These are phyloP conservation scores for Nakazawaea molendinolei DNA, from an alignment of 805 yeast genomes.

Conservation along the genomic window DNA sequence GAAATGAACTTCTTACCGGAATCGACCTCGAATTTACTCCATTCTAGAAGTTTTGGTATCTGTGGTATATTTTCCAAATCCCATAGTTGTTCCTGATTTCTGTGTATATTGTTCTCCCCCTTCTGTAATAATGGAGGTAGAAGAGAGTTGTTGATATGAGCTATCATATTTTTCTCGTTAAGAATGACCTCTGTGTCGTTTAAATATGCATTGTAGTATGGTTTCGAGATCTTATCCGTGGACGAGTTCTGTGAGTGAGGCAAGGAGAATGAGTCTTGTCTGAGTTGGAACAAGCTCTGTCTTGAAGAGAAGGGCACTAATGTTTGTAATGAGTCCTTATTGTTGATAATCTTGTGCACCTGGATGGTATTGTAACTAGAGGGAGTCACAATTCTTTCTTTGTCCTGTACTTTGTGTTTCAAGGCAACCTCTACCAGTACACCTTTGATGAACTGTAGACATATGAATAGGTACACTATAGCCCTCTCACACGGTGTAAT, in stretches of 20 bases:
- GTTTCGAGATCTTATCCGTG: no score
- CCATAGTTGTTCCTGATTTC: not conserved
- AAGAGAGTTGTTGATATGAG: slow-evolving; percentile 8
- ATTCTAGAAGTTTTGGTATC: not conserved
- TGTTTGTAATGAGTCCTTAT: slow-evolving; percentile 12
- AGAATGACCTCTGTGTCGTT: slow-evolving; percentile 1
- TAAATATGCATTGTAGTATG: no score
- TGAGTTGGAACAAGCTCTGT: slow-evolving; percentile 5
- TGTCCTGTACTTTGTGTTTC: not conserved
- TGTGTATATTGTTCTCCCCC: slow-evolving; percentile 11
- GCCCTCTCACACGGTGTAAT: not conserved
- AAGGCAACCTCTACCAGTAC: not conserved
- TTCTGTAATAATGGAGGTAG: slow-evolving; percentile 12
- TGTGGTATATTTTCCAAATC: not conserved
- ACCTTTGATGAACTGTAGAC: no score
- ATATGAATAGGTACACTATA: no score
- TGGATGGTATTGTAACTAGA: not conserved
- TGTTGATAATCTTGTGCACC: slow-evolving; percentile 3
- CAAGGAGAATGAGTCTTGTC: not conserved
- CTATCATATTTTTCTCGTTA: slow-evolving; percentile 7
- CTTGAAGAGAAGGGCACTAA: slow-evolving; percentile 6
- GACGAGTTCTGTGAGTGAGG: no score
- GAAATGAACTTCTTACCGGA: slow-evolving; percentile 4
- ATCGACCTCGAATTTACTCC: not conserved
- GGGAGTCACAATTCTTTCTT: slow-evolving; percentile 1